Evolutionary conservation across 345 rosid genomes (phyloP).

Genomic region (Eucalyptus sp.): DNA sequence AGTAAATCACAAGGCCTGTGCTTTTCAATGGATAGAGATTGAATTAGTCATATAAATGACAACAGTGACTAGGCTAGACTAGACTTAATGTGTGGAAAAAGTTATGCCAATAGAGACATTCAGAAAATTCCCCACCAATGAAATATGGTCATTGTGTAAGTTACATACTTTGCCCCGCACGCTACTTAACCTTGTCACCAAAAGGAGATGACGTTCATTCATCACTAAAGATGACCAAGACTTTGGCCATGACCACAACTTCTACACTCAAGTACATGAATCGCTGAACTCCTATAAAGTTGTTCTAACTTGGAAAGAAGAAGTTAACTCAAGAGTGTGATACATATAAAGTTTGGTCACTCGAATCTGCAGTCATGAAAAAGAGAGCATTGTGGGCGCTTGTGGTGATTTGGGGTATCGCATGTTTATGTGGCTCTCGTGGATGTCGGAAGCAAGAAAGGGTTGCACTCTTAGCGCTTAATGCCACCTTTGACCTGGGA

Average conservation of each 20-base stretch:
- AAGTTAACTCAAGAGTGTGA: not conserved
- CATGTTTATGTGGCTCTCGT: not conserved
- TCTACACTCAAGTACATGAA: not conserved
- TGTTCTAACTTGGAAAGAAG: not conserved
- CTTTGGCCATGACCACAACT: not conserved
- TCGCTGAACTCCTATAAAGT: accelerated
- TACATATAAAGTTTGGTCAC: not conserved
- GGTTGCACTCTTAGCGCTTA: not conserved
- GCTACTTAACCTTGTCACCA: not conserved
- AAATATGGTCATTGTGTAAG: too few species aligned
- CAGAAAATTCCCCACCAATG: too few species aligned
- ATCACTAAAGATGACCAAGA: not conserved
- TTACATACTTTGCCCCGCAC: not conserved
- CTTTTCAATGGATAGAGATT: too few species aligned
- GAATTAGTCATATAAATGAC: too few species aligned
- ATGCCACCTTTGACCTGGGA: accelerated
- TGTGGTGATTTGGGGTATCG: not conserved
- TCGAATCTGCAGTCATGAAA: not conserved
- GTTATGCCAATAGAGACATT: too few species aligned
- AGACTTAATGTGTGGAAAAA: too few species aligned
- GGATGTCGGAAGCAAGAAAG: not conserved
- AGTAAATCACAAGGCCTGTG: too few species aligned
- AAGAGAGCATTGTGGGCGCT: accelerated
- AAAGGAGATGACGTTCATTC: not conserved
- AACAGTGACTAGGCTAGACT: too few species aligned